Conservation (phyloP, 257 asterid genomes). For the Henckelia pumila region DNA sequence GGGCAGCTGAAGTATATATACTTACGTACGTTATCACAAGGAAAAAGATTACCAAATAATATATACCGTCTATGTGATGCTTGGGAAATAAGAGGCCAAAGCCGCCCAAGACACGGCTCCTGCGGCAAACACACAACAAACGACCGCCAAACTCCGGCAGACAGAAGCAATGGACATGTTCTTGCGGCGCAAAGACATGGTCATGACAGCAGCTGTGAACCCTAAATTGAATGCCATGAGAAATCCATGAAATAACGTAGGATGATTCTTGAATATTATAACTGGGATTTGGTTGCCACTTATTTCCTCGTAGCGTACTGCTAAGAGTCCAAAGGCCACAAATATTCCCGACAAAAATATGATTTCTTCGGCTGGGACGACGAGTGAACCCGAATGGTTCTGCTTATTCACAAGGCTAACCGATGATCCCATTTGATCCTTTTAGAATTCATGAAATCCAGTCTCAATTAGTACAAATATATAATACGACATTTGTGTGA, state of each 20-base stretch:
- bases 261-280: background rate
- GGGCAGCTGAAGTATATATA: no score
- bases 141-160: background rate
- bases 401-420: background rate
- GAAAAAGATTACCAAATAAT: no score
- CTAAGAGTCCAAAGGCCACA: background rate
- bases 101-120: no score
- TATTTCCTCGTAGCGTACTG: background rate
- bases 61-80: no score
- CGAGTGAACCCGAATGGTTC: background rate
- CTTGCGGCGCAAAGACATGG: background rate
- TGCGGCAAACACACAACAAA: no score
- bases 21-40: no score
- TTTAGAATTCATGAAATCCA: no score
- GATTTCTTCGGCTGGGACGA: background rate
- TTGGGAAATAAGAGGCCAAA: no score
- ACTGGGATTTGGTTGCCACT: background rate
- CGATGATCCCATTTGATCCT: background rate
- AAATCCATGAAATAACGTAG: background rate
- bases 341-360: background rate
- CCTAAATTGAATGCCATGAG: background rate
- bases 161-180: background rate
- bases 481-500: no score
- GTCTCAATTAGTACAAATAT: no score
- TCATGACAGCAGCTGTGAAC: background rate